Evolutionary conservation across 2,329 filamentous ascomycete genomes (phyloP), one percentile per base, ranked within the genome.

Genomic region (Fusarium acutatum): DNA sequence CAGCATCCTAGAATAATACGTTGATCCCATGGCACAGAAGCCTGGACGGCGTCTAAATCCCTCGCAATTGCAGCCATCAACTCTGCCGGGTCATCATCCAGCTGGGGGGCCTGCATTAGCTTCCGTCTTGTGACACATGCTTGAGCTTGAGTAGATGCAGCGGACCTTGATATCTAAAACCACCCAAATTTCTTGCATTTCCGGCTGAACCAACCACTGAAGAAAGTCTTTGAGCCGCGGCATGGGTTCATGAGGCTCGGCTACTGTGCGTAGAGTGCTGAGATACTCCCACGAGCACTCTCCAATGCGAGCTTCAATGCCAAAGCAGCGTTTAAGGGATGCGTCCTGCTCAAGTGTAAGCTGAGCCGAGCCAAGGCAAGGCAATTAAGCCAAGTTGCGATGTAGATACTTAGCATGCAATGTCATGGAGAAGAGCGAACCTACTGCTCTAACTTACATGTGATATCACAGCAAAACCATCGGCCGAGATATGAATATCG

Each of bases 121-220:
- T 28, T 47, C 54, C 37, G 37, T 69, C 35, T 44, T n/a, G 43
- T 41, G 17, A n/a, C 43, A 64, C 52, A 50, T 71, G 59, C 41
- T 53, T 58, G 30, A 35, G 37, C 50, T 43, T 60, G 30, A 35
- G 37, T 26, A 34, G 58, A 38, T 41, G 34, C 32, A 56, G 28
- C 28, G 38, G 81, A 94, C 91, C 86, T 98, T 98, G 80, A 98
- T 94, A 80, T 98, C 96, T 7, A 98, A 85, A 69, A 98, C 82
- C 11, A 96, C 77, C 95, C 95, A 97, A 15, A 95, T 86, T 47
- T 92, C 81, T 77, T 93, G 89, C 43, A 88, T 80, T 2, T 86
- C 91, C 0, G 91, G 91, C 73, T 88, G 84, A 1, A 88, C 86
- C 59, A 98, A 81, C 78, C 92, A 96, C 66, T 89, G 86, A 14